phyloP scores from a whole-genome alignment of 306 rosid genomes.

The Psophocarpus tetragonolobus region DNA sequence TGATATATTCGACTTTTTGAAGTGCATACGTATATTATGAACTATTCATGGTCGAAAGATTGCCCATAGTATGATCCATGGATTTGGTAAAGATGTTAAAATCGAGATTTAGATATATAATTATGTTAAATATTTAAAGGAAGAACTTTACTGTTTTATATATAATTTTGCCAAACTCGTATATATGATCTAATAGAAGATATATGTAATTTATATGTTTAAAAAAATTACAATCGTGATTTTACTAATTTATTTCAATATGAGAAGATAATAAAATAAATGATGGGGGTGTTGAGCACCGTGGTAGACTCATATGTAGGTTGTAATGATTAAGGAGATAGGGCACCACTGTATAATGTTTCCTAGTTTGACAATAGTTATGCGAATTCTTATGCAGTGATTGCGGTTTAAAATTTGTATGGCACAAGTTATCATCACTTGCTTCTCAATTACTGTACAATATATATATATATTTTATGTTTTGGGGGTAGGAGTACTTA shows the following conservation, averaged over 20 bases:
- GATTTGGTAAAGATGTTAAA: too few relatives aligned
- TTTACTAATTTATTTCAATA: neutral
- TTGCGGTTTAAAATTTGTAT: conserved; percentile 18
- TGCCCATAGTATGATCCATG: too few relatives aligned
- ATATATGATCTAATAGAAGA: too few relatives aligned
- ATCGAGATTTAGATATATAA: too few relatives aligned
- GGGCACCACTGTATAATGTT: conserved; percentile 18
- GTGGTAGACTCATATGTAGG: neutral
- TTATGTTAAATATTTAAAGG: too few relatives aligned
- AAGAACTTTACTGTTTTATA: too few relatives aligned
- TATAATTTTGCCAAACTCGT: too few relatives aligned
- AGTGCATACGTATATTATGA: neutral
- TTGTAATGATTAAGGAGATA: neutral
- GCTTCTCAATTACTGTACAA: neutral
- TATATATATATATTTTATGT: neutral
- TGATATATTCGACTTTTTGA: neutral
- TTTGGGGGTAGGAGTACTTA: neutral
- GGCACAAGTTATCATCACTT: conserved; percentile 2
- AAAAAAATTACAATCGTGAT: too few relatives aligned
- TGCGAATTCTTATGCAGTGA: conserved; percentile 19
- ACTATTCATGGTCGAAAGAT: neutral
- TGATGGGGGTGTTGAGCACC: neutral
- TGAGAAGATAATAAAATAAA: neutral
- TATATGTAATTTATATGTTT: too few relatives aligned
- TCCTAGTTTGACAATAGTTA: neutral